phyloP scores from a whole-genome alignment of 495 filamentous ascomycete genomes.

The Aspergillus incahuasiensis region DNA sequence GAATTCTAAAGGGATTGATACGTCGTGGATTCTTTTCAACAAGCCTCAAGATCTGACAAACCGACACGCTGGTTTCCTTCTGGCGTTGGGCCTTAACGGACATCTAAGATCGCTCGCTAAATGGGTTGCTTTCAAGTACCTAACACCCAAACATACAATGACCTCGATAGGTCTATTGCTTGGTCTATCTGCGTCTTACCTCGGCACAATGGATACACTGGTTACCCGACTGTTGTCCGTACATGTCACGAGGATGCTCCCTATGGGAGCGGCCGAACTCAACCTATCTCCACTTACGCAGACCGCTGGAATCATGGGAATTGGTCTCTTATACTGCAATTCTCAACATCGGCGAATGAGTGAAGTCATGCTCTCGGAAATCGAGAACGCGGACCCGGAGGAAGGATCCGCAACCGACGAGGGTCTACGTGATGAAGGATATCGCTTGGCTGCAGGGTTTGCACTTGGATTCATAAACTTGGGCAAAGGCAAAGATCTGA shows the following conservation, averaged over 20 bases:
- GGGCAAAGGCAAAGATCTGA: constrained; percentile 80
- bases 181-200: constrained; percentile 84
- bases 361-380: constrained; percentile 96
- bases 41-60: constrained; percentile 90
- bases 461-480: constrained; percentile 93
- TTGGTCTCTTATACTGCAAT: constrained; percentile 88
- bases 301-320: constrained; percentile 95
- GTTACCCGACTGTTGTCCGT: constrained; percentile 93
- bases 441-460: constrained; percentile 89
- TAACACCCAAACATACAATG: constrained; percentile 98
- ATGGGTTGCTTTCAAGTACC: constrained; percentile 97
- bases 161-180: constrained; percentile 93
- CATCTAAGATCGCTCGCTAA: constrained; percentile 90
- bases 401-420: constrained; percentile 59
- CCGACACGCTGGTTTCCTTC: constrained; percentile 86
- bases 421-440: constrained; percentile 86
- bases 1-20: constrained; percentile 89
- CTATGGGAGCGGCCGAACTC: constrained; percentile 83
- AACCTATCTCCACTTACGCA: constrained; percentile 93
- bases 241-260: constrained; percentile 93
- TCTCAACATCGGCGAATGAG: constrained; percentile 98
- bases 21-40: constrained; percentile 97
- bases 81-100: constrained; percentile 91
- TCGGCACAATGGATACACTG: constrained; percentile 94
- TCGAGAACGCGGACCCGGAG: constrained; percentile 75